Conservation (phyloP, 495 filamentous ascomycete genomes). For the Tuber umbilicatum region DNA sequence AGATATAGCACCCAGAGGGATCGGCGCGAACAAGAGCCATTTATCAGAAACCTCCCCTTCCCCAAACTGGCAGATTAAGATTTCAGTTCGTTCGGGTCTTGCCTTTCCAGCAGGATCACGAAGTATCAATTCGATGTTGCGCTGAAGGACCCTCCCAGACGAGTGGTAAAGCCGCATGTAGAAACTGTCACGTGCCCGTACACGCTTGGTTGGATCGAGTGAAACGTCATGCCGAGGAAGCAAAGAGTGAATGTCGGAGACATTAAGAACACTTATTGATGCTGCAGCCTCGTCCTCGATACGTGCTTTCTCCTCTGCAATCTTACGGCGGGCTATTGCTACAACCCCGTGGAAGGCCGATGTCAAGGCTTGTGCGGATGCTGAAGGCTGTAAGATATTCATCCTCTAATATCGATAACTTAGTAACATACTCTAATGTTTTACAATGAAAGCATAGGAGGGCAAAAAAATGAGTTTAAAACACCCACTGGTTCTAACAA, state of each 20-base stretch:
- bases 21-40: slow-evolving; percentile 86
- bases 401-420: slow-evolving; percentile 44
- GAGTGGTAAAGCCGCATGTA: slow-evolving; percentile 79
- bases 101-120: slow-evolving; percentile 61
- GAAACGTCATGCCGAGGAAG: slow-evolving; percentile 60
- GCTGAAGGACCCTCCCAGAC: slow-evolving; percentile 78
- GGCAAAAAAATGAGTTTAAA: not conserved
- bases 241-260: slow-evolving; percentile 70
- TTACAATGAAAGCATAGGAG: not conserved
- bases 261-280: slow-evolving; percentile 69
- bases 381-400: slow-evolving; percentile 52
- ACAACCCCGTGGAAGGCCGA: slow-evolving; percentile 64
- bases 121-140: slow-evolving; percentile 78
- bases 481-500: not conserved
- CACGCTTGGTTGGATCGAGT: slow-evolving; percentile 65
- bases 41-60: slow-evolving; percentile 50
- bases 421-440: slow-evolving; percentile 15
- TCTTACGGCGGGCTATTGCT: slow-evolving; percentile 64
- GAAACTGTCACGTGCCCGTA: slow-evolving; percentile 84
- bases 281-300: slow-evolving; percentile 86
- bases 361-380: slow-evolving; percentile 54
- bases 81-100: slow-evolving; percentile 59
- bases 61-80: slow-evolving; percentile 85
- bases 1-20: slow-evolving; percentile 62
- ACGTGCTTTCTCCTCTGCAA: slow-evolving; percentile 76